Evolutionary conservation across 176 grass and related monocot species (phyloP), one percentile per base, ranked within the genome.

Genomic region (Musa itinerans): DNA sequence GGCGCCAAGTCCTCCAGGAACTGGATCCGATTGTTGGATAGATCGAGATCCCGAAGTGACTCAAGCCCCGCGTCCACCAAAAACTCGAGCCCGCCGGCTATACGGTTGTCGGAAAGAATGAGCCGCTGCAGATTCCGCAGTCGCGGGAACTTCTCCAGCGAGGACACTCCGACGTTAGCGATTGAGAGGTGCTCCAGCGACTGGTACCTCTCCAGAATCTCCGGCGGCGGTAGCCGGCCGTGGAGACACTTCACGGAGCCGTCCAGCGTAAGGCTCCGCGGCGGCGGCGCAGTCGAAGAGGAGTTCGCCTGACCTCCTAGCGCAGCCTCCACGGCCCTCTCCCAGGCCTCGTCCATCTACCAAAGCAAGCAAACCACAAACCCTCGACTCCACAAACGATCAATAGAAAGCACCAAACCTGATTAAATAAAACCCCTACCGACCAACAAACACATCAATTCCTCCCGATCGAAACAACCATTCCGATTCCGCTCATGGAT

Each of bases 21-120:
- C 58, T 92, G 87, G 83, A 97, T 97, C 74, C 89, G 85, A 22
- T 97, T 97, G 67, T 97, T 97, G 85, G 89, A 92, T 51, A 97
- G 81, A 84, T 97, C 93, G 52, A 97, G 90, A 81, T 92, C 93
- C 24, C 93, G 87, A 2, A 97, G 85, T 10, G 87, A 78, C 64
- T 59, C 86, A 13, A 97, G 85, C 50, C 90, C 93, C 0, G 93
- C 87, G 61, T 80, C 85, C 54, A 97, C 93, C 67, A 97, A 85
- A 79, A 86, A 87, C 74, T 97, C 90, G 34, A 97, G 88, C 2
- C 93, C 93, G 77, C 85, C 86, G 20, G 90, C 86, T 74, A 97
- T 97, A 65, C 93, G 89, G 78, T 97, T 97, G 86, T 97, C 93
- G 34, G 93, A 97, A 29, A 97, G 83, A 69, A 85, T 92, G 14